These are phyloP conservation scores for Epichloe festucae DNA, from an alignment of 2,329 filamentous ascomycete species.

Conservation along the genomic window DNA sequence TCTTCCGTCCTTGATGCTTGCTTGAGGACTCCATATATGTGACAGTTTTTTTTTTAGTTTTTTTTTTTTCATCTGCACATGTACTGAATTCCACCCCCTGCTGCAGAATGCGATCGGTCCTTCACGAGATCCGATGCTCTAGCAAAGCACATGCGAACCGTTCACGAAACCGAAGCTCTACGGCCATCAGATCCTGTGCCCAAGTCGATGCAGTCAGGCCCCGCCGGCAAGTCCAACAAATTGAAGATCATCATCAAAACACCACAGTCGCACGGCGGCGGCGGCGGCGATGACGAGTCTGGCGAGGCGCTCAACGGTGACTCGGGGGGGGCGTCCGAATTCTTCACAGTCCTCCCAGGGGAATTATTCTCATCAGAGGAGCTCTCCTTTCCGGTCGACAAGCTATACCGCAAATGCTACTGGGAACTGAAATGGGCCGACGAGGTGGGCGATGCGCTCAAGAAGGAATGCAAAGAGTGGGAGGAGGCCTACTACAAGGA, in stretches of 20 bases:
- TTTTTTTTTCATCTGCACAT: background rate
- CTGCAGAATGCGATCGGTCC: slow-evolving; percentile 82
- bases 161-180: slow-evolving; percentile 91
- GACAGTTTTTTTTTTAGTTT: slow-evolving; percentile 5
- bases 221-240: slow-evolving; percentile 34
- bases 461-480: slow-evolving; percentile 50
- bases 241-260: slow-evolving; percentile 54
- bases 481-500: slow-evolving; percentile 57
- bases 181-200: slow-evolving; percentile 66
- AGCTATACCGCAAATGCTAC: slow-evolving; percentile 55
- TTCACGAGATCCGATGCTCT: slow-evolving; percentile 94
- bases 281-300: slow-evolving; percentile 34
- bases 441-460: slow-evolving; percentile 50
- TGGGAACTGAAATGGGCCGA: slow-evolving; percentile 62
- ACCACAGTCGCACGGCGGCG: slow-evolving; percentile 41
- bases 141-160: slow-evolving; percentile 96
- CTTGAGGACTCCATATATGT: background rate
- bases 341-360: slow-evolving; percentile 39
- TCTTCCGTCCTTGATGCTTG: background rate
- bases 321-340: slow-evolving; percentile 39
- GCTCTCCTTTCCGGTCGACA: slow-evolving; percentile 42
- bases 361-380: slow-evolving; percentile 55
- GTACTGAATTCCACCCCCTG: background rate
- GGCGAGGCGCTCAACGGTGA: slow-evolving; percentile 44
- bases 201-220: slow-evolving; percentile 47